These are phyloP conservation scores for Cyberlindnera samutprakarnensis DNA, from an alignment of 805 yeast genomes.

Conservation along the genomic window DNA sequence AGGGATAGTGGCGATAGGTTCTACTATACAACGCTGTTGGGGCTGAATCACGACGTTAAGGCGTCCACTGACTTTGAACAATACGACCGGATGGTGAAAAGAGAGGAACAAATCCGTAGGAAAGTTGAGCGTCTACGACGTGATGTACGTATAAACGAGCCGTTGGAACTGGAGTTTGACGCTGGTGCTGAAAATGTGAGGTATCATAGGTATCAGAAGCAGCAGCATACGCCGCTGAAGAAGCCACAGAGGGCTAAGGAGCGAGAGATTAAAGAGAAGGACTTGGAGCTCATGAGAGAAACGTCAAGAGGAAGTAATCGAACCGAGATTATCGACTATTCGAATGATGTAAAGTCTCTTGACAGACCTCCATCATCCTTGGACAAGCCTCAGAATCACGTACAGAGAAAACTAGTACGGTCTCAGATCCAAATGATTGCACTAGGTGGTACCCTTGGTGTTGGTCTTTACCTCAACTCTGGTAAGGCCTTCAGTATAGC, in stretches of 20 bases:
- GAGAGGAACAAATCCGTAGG: slow-evolving; percentile 18
- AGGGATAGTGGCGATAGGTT: slow-evolving; percentile 21
- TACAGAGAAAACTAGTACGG: slow-evolving; percentile 54
- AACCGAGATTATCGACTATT: slow-evolving; percentile 21
- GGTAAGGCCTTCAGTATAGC: slow-evolving; percentile 69
- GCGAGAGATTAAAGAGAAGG: not conserved
- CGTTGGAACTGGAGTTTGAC: slow-evolving; percentile 18
- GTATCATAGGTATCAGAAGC: not conserved
- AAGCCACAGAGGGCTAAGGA: not conserved
- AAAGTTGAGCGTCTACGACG: slow-evolving; percentile 1
- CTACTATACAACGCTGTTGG: slow-evolving; percentile 21
- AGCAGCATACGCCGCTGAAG: not conserved
- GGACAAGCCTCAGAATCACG: slow-evolving; percentile 11
- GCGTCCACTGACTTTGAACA: slow-evolving; percentile 24
- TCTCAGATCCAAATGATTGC: slow-evolving; percentile 75
- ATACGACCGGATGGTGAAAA: slow-evolving; percentile 27
- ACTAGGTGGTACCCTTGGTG: slow-evolving; percentile 73
- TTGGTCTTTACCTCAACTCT: slow-evolving; percentile 60
- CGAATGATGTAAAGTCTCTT: slow-evolving; percentile 6
- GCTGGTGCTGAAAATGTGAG: slow-evolving; percentile 15
- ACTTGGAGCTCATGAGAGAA: slow-evolving; percentile 7
- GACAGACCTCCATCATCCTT: slow-evolving; percentile 1
- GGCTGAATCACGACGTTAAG: slow-evolving; percentile 4
- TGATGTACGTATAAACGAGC: slow-evolving; percentile 15
- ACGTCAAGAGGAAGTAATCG: slow-evolving; percentile 15